A percentile compares a stretch with the other conserved stretches of the same genome.
phyloP scores from a whole-genome alignment of 2,329 filamentous ascomycete species.

The Clonostachys sp. region DNA sequence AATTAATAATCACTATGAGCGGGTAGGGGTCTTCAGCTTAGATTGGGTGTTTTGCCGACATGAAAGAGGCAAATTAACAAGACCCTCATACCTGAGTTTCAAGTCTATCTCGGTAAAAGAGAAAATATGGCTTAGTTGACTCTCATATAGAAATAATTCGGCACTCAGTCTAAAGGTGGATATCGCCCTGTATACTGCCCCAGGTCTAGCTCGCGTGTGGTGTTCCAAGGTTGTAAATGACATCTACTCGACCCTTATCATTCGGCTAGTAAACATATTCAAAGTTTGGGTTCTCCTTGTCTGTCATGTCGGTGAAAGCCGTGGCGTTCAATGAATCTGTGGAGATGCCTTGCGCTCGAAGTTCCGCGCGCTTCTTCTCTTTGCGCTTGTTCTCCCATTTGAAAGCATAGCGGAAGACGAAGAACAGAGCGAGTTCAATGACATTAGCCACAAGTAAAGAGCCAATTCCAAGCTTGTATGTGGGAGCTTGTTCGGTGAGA shows the following conservation, averaged over 20 bases:
- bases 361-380: slow-evolving; percentile 22
- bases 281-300: slow-evolving; percentile 36
- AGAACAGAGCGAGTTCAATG: slow-evolving; percentile 28
- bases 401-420: slow-evolving; percentile 29
- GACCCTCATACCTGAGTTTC: too few species aligned
- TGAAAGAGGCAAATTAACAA: too few species aligned
- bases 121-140: too few species aligned
- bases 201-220: too few species aligned
- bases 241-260: too few species aligned
- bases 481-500: slow-evolving; percentile 41
- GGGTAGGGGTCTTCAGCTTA: background rate
- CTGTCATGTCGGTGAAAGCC: slow-evolving; percentile 34
- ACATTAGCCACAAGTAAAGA: slow-evolving; percentile 34
- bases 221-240: too few species aligned
- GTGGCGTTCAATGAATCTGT: slow-evolving; percentile 19
- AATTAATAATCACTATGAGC: background rate
- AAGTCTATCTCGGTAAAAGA: too few species aligned
- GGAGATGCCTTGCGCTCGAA: slow-evolving; percentile 15
- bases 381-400: slow-evolving; percentile 32
- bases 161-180: too few species aligned
- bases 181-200: too few species aligned
- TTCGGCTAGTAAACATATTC: slow-evolving; percentile 26
- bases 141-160: too few species aligned
- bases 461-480: slow-evolving; percentile 31
- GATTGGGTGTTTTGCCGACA: too few species aligned